Percentiles rank a stretch among this genome's conserved stretches.
These are phyloP conservation scores for Narthecium ossifragum DNA, from an alignment of 106 monocot species.

Conservation along the genomic window DNA sequence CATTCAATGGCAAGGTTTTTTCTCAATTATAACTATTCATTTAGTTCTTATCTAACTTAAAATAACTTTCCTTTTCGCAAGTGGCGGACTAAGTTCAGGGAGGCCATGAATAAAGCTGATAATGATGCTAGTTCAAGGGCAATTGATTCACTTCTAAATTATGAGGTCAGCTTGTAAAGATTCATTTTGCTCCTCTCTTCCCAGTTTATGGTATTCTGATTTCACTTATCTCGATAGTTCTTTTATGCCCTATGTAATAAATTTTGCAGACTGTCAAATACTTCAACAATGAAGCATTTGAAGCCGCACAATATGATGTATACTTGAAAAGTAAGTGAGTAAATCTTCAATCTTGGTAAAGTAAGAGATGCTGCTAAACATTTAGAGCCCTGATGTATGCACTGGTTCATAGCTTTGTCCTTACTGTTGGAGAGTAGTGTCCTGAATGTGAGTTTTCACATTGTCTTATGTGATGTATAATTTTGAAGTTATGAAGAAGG, in stretches of 20 bases:
- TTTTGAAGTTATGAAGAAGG: too few species aligned
- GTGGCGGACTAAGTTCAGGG: constrained; percentile 97
- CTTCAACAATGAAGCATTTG: constrained; percentile 97
- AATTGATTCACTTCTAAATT: constrained; percentile 94
- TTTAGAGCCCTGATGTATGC: too few species aligned
- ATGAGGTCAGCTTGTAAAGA: constrained; percentile 54
- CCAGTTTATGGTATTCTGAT: background rate
- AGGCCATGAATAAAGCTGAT: constrained; percentile 96
- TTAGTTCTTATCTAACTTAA: background rate
- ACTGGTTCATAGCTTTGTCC: too few species aligned
- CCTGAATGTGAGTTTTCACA: too few species aligned
- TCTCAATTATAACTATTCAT: background rate
- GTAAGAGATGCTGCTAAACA: too few species aligned
- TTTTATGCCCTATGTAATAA: constrained; percentile 8
- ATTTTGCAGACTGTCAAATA: constrained; percentile 86
- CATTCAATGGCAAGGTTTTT: too few species aligned
- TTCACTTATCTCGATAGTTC: background rate
- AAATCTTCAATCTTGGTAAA: too few species aligned
- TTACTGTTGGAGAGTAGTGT: too few species aligned
- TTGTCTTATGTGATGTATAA: too few species aligned
- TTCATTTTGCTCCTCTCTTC: background rate
- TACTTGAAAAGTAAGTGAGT: constrained; percentile 93
- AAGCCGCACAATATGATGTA: constrained; percentile 74
- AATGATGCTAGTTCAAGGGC: constrained; percentile 93
- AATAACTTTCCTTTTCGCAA: constrained; percentile 13